These are phyloP conservation scores for Cryptococcus deneoformans DNA, from an alignment of 1,284 basidiomycete species.

Conservation along the genomic window DNA sequence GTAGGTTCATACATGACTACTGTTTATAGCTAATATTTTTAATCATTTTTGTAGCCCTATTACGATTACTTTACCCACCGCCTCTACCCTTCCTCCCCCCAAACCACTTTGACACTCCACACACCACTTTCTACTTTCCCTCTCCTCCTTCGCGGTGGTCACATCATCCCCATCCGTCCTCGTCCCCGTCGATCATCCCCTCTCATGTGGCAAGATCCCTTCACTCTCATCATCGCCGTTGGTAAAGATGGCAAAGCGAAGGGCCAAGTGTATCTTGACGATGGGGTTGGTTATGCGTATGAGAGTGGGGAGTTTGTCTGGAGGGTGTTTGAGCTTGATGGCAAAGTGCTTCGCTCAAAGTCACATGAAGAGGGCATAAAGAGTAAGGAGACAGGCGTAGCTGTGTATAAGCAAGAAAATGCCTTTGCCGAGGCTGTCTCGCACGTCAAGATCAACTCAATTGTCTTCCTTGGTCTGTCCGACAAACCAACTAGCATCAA, in stretches of 20 bases:
- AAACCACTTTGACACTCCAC: slow-evolving; percentile 67
- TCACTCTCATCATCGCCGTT: slow-evolving; percentile 84
- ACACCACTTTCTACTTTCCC: slow-evolving; percentile 79
- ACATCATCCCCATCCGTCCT: slow-evolving; percentile 81
- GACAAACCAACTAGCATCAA: slow-evolving; percentile 57
- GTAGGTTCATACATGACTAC: slow-evolving; percentile 47
- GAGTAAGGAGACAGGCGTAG: slow-evolving; percentile 42
- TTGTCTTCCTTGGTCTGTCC: slow-evolving; percentile 71
- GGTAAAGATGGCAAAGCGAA: slow-evolving; percentile 62
- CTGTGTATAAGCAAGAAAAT: slow-evolving; percentile 39
- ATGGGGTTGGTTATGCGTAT: slow-evolving; percentile 82
- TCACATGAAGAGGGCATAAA: slow-evolving; percentile 8
- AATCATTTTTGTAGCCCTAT: slow-evolving; percentile 63
- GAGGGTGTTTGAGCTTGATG: slow-evolving; percentile 66
- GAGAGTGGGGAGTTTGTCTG: slow-evolving; percentile 77
- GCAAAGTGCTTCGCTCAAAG: slow-evolving; percentile 28
- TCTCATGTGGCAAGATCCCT: slow-evolving; percentile 87
- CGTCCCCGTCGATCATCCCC: slow-evolving; percentile 80
- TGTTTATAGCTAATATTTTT: not conserved
- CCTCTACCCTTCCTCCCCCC: slow-evolving; percentile 63
- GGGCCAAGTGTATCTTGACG: slow-evolving; percentile 93
- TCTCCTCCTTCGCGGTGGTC: slow-evolving; percentile 86
- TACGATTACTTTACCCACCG: slow-evolving; percentile 85
- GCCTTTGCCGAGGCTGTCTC: slow-evolving; percentile 63
- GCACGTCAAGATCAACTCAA: slow-evolving; percentile 71